Base-by-base conservation (phyloP, 1,139 yeast genomes). In the Blastobotrys arbuscula region DNA sequence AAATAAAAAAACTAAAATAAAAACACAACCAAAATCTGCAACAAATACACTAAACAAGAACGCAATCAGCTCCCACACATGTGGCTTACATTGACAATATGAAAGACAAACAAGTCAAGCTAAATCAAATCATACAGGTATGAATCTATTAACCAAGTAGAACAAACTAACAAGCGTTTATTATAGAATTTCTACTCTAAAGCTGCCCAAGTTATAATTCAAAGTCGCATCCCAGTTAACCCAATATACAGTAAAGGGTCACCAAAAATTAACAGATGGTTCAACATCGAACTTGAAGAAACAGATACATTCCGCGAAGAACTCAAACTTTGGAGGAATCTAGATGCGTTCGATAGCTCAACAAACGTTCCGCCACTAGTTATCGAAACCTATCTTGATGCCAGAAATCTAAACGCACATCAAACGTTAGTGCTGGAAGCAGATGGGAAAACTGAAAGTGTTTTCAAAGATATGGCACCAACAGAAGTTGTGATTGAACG, bases 401-500 rank as follows among this genome's bases (percentile, higher is more conserved):
- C 89, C 48, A 69, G 88, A 26, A 75, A 73, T 21, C 64, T 90
- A 48, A 70, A 78, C 9, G 66, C 81, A 1, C 76, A 77, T 42
- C 89, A 85, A 55, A 73, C 82, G 12, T 74, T 89, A 41, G 76
- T 81, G 42, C 66, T 71, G 33, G 90, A 79, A 49, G 63, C 67
- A 9, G 74, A 70, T 4, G 73, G 74, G 38, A 68, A 68, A 50
- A 55, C 69, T n/a, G 76, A 78, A 77, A 70, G 73, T 33, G 81
- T 79, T 13, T 71, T 62, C 15, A 74, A 72, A 50, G 79, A 42
- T 21, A 40, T 38, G 80, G 16, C 73, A 74, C 60, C 83, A 82
- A 59, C 79, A 13, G 97, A 90, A 65, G 78, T 92, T 16, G 96
- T 92, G 1, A 69, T 92, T 50, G 98, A 92, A 63, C 74, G 98